These are phyloP conservation scores for Diddensiella caesifluorescens DNA, from an alignment of 805 yeast genomes.

Conservation along the genomic window DNA sequence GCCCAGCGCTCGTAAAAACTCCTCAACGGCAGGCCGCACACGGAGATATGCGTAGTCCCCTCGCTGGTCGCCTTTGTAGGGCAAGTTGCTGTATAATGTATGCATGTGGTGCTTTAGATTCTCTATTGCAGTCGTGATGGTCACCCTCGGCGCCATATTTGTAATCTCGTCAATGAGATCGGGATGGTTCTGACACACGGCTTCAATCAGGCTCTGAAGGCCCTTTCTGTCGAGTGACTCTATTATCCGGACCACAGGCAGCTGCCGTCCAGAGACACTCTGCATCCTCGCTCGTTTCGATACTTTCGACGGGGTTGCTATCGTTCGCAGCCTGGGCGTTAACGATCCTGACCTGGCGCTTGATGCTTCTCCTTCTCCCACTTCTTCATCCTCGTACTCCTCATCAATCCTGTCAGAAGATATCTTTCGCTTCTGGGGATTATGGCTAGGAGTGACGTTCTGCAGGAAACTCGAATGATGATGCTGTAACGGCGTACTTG, in stretches of 20 bases:
- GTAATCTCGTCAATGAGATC: constrained; percentile 44
- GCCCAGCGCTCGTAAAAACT: constrained; percentile 62
- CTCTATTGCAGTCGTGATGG: constrained; percentile 46
- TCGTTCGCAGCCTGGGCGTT: constrained; percentile 5
- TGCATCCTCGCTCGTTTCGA: constrained; percentile 9
- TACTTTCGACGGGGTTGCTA: constrained; percentile 9
- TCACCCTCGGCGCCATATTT: constrained; percentile 51
- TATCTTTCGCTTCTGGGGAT: neutral
- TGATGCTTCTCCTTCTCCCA: neutral
- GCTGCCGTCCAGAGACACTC: constrained; percentile 42
- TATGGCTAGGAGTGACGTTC: too few relatives aligned
- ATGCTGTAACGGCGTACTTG: too few relatives aligned
- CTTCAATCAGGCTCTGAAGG: constrained; percentile 47
- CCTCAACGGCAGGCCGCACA: constrained; percentile 61
- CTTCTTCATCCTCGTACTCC: neutral
- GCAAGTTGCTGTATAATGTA: constrained; percentile 47
- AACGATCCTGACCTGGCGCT: neutral
- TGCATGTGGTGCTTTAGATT: constrained; percentile 44
- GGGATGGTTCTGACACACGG: constrained; percentile 56
- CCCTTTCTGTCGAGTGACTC: constrained; percentile 60
- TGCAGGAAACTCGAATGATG: too few relatives aligned
- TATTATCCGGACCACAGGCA: constrained; percentile 59
- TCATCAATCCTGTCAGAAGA: neutral
- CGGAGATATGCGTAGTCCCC: constrained; percentile 75
- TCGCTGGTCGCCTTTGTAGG: constrained; percentile 67